These are phyloP conservation scores for Typha latifolia DNA, from an alignment of 176 grass and related monocot genomes.

Conservation along the genomic window DNA sequence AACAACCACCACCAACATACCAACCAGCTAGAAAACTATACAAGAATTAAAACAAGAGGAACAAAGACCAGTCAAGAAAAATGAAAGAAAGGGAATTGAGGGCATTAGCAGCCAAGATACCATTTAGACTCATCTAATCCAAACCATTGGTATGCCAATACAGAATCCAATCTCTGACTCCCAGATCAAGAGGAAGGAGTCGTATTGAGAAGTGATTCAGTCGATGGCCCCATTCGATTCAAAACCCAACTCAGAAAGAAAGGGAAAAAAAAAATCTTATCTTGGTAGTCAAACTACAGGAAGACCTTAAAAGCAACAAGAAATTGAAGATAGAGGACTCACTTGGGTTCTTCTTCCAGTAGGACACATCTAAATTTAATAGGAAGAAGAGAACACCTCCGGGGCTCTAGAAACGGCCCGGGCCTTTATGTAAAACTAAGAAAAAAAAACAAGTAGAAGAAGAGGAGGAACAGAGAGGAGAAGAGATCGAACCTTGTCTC, in stretches of 20 bases:
- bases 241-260: background rate
- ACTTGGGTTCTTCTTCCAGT: background rate
- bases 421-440: too few species aligned
- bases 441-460: too few species aligned
- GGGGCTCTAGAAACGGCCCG: background rate
- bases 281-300: too few species aligned
- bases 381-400: background rate
- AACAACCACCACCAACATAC: background rate
- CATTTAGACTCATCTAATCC: too few species aligned
- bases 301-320: background rate
- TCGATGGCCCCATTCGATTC: background rate
- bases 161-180: background rate
- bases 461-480: too few species aligned
- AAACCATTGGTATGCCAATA: background rate
- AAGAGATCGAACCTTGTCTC: too few species aligned
- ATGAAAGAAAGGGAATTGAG: too few species aligned
- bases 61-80: too few species aligned
- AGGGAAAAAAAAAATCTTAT: background rate
- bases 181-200: background rate
- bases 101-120: too few species aligned
- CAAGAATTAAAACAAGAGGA: background rate
- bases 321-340: background rate
- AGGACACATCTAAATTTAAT: background rate
- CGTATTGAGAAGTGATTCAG: constrained; percentile 1
- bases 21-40: background rate